Evolutionary conservation across 129 eudicot species (phyloP), one percentile per base, ranked within the genome.

Genomic region (Pittosporum tobira): DNA sequence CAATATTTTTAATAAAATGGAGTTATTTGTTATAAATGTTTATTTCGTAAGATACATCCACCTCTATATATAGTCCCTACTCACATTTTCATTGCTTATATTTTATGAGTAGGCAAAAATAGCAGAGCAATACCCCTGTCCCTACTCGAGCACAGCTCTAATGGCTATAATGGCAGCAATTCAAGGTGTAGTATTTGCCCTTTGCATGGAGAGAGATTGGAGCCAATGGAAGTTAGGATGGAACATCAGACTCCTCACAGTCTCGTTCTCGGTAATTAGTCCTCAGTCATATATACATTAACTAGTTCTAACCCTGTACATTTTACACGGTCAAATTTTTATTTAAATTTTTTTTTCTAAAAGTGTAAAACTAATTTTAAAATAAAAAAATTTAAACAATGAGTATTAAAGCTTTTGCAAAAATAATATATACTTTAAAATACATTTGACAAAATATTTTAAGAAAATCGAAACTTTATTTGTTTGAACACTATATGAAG

Each of bases 231-330:
- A 50, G 62, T 30, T 86, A 3, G 84, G 91, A 25, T 86, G 87
- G 95, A 66, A 86, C 54, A 54, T 86, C 31, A 79, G 82, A 52
- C 95, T 86, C 25, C 72, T 86, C 11, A 59, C 87, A 0, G 87
- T 63, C 12, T 75, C 72, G 34, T 71, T 73, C 50, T 3, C 84
- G 53, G 91, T 85, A 71, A 16, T 65, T 38, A 28, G 30, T 36
- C 43, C 11, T 36, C 11, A 5, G 11, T 36, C 43, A 36, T 36
- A n/a, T n/a, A n/a, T n/a, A n/a, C n/a, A n/a, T n/a, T n/a, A n/a
- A n/a, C n/a, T n/a, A n/a, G n/a, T n/a, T n/a, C n/a, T n/a, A n/a
- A n/a, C n/a, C n/a, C n/a, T n/a, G n/a, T n/a, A n/a, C n/a, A n/a
- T n/a, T n/a, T n/a, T n/a, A n/a, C n/a, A n/a, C n/a, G n/a, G n/a